phyloP scores from a whole-genome alignment of 768 basidiomycete genomes.

The Kwoniella sp. region DNA sequence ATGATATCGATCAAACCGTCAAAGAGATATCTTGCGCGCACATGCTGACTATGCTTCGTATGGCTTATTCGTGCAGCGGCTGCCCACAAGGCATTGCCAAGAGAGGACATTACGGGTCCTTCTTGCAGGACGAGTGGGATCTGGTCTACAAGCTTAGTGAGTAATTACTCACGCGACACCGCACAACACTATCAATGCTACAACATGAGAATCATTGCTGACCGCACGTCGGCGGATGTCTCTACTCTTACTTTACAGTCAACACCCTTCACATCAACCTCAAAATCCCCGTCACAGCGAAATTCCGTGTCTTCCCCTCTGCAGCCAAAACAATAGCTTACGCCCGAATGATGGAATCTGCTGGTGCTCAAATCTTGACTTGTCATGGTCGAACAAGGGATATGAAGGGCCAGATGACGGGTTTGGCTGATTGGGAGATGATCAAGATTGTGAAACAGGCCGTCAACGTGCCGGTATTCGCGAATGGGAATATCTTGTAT shows the following conservation, averaged over 20 bases:
- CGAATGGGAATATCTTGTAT: slow-evolving; percentile 93
- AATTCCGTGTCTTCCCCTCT: slow-evolving; percentile 87
- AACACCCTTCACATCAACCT: slow-evolving; percentile 81
- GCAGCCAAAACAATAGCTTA: slow-evolving; percentile 88
- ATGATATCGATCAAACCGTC: not conserved
- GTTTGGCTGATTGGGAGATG: slow-evolving; percentile 84
- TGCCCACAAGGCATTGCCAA: slow-evolving; percentile 93
- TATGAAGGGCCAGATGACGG: slow-evolving; percentile 82
- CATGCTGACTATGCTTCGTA: no score
- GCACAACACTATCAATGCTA: no score
- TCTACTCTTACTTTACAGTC: slow-evolving; percentile 61
- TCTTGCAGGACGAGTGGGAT: slow-evolving; percentile 94
- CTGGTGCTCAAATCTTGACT: slow-evolving; percentile 91
- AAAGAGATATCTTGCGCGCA: not conserved
- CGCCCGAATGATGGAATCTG: slow-evolving; percentile 90
- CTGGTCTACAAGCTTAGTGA: slow-evolving; percentile 74
- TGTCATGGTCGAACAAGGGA: slow-evolving; percentile 90
- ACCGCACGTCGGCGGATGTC: no score
- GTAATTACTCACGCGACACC: slow-evolving; percentile 57
- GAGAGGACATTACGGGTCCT: slow-evolving; percentile 82
- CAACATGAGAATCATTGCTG: not conserved
- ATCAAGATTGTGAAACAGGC: slow-evolving; percentile 88
- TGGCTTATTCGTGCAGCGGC: slow-evolving; percentile 36
- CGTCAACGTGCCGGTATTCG: slow-evolving; percentile 86
- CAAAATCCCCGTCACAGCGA: slow-evolving; percentile 89